phyloP scores from a whole-genome alignment of 768 basidiomycete species.

The Mycena latifolia region DNA sequence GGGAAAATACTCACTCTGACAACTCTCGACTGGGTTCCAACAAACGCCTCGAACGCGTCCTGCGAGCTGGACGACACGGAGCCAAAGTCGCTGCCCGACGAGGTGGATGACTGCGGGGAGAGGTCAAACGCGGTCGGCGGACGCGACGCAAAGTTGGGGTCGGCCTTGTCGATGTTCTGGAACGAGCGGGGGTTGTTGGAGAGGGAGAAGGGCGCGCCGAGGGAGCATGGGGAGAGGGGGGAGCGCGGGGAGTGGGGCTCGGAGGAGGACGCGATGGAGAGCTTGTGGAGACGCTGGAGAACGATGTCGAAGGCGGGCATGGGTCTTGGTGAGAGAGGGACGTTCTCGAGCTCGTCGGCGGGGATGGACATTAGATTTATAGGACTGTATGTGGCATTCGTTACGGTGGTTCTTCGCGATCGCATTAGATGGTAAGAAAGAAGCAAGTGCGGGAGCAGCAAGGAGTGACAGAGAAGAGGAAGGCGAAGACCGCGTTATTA shows the following conservation, averaged over 20 bases:
- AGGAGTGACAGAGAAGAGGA: conserved; percentile 17
- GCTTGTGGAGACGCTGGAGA: conserved; percentile 24
- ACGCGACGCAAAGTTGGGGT: conserved; percentile 19
- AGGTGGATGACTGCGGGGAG: conserved; percentile 33
- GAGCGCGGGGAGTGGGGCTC: conserved; percentile 17
- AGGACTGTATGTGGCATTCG: background rate
- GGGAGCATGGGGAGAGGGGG: conserved; percentile 19
- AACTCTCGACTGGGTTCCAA: conserved; percentile 29
- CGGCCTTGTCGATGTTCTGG: conserved; percentile 6
- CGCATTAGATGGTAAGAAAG: background rate
- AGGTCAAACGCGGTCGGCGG: conserved; percentile 15
- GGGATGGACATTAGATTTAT: conserved; percentile 1
- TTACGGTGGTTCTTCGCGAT: background rate
- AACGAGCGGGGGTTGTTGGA: conserved; percentile 9
- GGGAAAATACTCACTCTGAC: conserved; percentile 30
- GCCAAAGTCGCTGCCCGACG: conserved; percentile 31
- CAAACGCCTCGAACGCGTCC: conserved; percentile 32
- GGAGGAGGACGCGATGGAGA: conserved; percentile 18
- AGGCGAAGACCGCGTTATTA: conserved; percentile 11
- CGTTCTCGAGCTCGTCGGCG: background rate
- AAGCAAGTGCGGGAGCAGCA: background rate
- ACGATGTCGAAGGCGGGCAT: conserved; percentile 16
- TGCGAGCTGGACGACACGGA: conserved; percentile 15
- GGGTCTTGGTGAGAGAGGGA: background rate
- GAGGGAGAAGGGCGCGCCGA: conserved; percentile 27